These are phyloP conservation scores for Plasmodium gallinaceum DNA, from an alignment of 169 alveolate genomes.

Conservation along the genomic window DNA sequence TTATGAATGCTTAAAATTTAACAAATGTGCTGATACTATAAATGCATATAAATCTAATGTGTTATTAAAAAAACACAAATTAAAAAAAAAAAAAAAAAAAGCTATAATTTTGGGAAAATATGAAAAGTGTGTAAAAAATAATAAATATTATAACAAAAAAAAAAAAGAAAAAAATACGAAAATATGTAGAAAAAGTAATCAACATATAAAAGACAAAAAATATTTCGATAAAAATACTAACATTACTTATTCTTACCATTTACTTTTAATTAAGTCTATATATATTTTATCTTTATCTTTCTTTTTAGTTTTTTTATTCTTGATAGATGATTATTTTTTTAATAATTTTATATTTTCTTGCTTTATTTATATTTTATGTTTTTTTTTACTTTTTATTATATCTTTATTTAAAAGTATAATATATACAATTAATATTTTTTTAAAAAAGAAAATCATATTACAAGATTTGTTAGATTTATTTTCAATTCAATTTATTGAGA, in stretches of 20 bases:
- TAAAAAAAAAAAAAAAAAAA: background rate
- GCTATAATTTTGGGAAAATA: background rate
- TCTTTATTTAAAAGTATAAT: constrained; percentile 23
- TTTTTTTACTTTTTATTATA: background rate
- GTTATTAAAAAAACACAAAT: background rate
- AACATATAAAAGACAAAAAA: constrained; percentile 10
- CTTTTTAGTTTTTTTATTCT: constrained; percentile 17
- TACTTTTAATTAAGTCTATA: background rate
- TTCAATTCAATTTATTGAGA: constrained; percentile 13
- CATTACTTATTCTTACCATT: constrained; percentile 5
- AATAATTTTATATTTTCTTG: constrained; percentile 14
- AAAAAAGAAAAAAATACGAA: background rate
- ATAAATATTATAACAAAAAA: background rate
- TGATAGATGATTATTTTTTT: constrained; percentile 22
- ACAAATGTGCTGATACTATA: background rate
- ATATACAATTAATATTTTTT: constrained; percentile 20
- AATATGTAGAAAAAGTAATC: background rate
- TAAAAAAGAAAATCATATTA: constrained; percentile 10
- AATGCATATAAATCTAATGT: background rate
- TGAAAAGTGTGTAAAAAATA: background rate
- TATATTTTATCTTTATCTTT: constrained; percentile 1
- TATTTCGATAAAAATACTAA: constrained; percentile 12
- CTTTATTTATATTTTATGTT: constrained; percentile 22
- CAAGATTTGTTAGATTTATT: constrained; percentile 14
- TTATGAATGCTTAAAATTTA: background rate